Base-by-base conservation (phyloP, 1,284 basidiomycete species). In the Abortiporus biennis region DNA sequence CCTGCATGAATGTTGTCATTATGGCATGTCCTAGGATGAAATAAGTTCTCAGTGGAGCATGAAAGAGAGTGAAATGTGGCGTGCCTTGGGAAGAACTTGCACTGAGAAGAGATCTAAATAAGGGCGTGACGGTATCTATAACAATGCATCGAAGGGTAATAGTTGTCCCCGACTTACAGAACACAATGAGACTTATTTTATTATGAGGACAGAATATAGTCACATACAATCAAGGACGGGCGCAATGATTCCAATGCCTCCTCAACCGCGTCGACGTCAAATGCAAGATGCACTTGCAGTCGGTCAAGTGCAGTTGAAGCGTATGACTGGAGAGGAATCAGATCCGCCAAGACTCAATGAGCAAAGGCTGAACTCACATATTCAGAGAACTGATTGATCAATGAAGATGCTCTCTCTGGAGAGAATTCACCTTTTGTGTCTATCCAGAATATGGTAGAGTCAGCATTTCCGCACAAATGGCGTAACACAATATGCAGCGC, bases 1-100 rank as follows among this genome's bases (percentile, higher is more conserved):
- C 71, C 1, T 69, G 72, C 79, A 87, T 85, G 47, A 87, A 76
- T 1, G 70, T 71, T 0, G 71, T 71, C 81, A 89, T 85, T n/a
- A 74, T 63, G 0, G 85, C 80, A 55, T 88, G 85, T 2, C 85
- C 69, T 71, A 21, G 1, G 13, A n/a, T n/a, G n/a, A n/a, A n/a
- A n/a, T n/a, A n/a, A n/a, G n/a, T n/a, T n/a, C n/a, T n/a, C n/a
- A n/a, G n/a, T n/a, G n/a, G n/a, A n/a, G n/a, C n/a, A n/a, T n/a
- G n/a, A n/a, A n/a, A n/a, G n/a, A n/a, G n/a, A n/a, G n/a, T n/a
- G n/a, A n/a, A n/a, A n/a, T n/a, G n/a, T n/a, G n/a, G 39, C 40
- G 3, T 39, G 65, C 69, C 86, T 65, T 86, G 78, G 1, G 82
- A 74, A 4, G 84, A 80, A 2, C 74, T 65, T 1, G 72, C 73